These are phyloP conservation scores for Penicillium nucicola DNA, from an alignment of 495 filamentous ascomycete genomes.

Conservation along the genomic window DNA sequence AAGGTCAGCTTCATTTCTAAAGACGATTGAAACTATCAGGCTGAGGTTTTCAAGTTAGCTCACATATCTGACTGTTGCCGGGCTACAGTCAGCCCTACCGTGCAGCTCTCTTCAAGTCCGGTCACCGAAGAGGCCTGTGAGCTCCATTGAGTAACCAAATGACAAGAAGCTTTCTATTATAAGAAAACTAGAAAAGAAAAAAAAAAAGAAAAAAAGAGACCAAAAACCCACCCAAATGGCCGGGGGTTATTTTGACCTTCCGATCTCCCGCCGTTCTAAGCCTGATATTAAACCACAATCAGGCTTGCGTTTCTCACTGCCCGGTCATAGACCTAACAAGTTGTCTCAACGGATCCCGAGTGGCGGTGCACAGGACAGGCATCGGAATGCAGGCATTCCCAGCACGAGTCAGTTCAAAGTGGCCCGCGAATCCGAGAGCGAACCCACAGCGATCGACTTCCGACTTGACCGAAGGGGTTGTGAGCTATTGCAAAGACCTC, in stretches of 20 bases:
- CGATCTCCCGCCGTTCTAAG: slow-evolving; percentile 28
- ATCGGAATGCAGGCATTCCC: slow-evolving; percentile 44
- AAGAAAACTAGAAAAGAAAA: neutral
- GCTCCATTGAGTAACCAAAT: slow-evolving; percentile 9
- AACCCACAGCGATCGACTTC: slow-evolving; percentile 23
- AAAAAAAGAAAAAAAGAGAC: too few species aligned
- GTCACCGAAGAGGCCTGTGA: slow-evolving; percentile 6
- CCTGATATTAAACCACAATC: slow-evolving; percentile 28
- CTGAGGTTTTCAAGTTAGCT: slow-evolving; percentile 1
- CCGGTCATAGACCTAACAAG: slow-evolving; percentile 19
- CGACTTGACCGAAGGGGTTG: slow-evolving; percentile 30
- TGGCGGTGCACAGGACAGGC: slow-evolving; percentile 28
- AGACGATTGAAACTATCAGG: neutral
- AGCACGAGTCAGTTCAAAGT: slow-evolving; percentile 35
- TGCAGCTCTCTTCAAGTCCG: neutral
- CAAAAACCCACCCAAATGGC: slow-evolving; percentile 37
- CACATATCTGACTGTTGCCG: slow-evolving; percentile 31
- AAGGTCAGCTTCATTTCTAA: neutral
- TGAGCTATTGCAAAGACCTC: slow-evolving; percentile 34
- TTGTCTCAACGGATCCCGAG: slow-evolving; percentile 14
- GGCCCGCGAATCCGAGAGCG: slow-evolving; percentile 21
- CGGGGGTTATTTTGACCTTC: slow-evolving; percentile 40
- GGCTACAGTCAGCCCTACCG: slow-evolving; percentile 13
- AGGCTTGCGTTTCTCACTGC: slow-evolving; percentile 23
- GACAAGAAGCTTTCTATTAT: neutral